Base-by-base conservation (phyloP, 73 alveolate genomes). In the Paramecium sexaurelia region DNA sequence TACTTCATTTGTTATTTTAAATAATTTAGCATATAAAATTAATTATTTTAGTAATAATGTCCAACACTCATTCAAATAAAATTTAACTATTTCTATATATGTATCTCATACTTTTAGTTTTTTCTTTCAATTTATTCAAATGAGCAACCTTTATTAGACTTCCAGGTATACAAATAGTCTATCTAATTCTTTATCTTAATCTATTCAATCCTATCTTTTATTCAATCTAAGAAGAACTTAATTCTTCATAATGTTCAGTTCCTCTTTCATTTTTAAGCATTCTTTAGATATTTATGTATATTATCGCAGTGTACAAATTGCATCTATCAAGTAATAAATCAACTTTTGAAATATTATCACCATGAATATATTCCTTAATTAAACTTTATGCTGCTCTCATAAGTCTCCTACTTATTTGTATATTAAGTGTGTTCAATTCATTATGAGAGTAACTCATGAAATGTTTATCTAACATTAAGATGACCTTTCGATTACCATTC, bases 161-260 rank as follows among this genome's bases (percentile, higher is more conserved):
- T 37, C 86, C 86, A 35, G 55, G 56, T 11, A 71, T 17, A 27
- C 37, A 33, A 71, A 71, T 71, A n/a, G 86, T 35, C 26, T 71
- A 71, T 32, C 86, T 2, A 27, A 71, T 35, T 32, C 56, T 29
- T 71, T 71, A 37, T 32, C 56, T 71, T 17, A 71, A 71, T 71
- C 56, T 29, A 6, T 20, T 37, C 27, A 71, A 35, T 71, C 86
- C 86, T 15, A 71, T 35, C 10, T 71, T 71, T 71, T 71, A 8
- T 20, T 71, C 86, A 71, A 35, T 32, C 32, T 71, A 37, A 1
- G 51, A 26, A 0, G 20, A 22, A 61, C 2, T 61, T 19, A 61
- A 40, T 71, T 71, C 86, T 71, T 71, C 86, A n/a, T 2, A 35
- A 19, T 71, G 35, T 35, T 71, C 56, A 27, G 43, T 71, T 71